These are phyloP conservation scores for Monascus ruber DNA, from an alignment of 2,329 filamentous ascomycete genomes.

Conservation along the genomic window DNA sequence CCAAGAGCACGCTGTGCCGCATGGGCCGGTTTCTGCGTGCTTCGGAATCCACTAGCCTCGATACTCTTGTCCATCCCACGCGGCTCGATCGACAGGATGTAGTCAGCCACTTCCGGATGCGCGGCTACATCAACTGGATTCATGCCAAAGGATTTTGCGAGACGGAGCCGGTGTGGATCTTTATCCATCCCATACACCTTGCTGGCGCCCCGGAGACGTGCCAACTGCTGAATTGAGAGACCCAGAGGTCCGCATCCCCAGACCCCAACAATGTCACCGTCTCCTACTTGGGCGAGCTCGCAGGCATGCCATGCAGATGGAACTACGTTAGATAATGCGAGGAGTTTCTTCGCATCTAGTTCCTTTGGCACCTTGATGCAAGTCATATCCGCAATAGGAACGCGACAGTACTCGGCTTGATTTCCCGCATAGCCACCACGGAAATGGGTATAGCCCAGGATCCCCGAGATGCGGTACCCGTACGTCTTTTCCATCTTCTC, in stretches of 20 bases:
- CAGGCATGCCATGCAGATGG: slow-evolving; percentile 23
- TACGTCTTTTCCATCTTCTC: slow-evolving; percentile 16
- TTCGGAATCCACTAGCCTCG: slow-evolving; percentile 20
- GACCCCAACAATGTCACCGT: slow-evolving; percentile 19
- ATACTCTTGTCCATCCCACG: slow-evolving; percentile 19
- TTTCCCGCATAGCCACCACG: slow-evolving; percentile 24
- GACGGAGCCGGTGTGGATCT: slow-evolving; percentile 15
- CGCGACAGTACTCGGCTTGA: slow-evolving; percentile 26
- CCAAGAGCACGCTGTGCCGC: slow-evolving; percentile 12
- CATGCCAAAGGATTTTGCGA: slow-evolving; percentile 20
- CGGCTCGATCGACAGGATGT: slow-evolving; percentile 18
- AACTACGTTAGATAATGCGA: slow-evolving; percentile 20
- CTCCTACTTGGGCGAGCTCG: slow-evolving; percentile 19
- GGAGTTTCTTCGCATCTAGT: slow-evolving; percentile 16
- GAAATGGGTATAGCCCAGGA: slow-evolving; percentile 21
- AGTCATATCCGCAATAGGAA: slow-evolving; percentile 22
- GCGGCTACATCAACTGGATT: slow-evolving; percentile 14
- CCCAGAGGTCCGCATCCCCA: slow-evolving; percentile 24
- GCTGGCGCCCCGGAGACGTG: slow-evolving; percentile 17
- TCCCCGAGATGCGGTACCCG: slow-evolving; percentile 19
- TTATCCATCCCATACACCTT: slow-evolving; percentile 24
- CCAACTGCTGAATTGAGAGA: slow-evolving; percentile 17
- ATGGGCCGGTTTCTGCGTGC: slow-evolving; percentile 10
- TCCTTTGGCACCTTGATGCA: slow-evolving; percentile 17
- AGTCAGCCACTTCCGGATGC: slow-evolving; percentile 16